Evolutionary conservation across 78 protist genomes (phyloP).

Genomic region (Dictyostelium intermedium): DNA sequence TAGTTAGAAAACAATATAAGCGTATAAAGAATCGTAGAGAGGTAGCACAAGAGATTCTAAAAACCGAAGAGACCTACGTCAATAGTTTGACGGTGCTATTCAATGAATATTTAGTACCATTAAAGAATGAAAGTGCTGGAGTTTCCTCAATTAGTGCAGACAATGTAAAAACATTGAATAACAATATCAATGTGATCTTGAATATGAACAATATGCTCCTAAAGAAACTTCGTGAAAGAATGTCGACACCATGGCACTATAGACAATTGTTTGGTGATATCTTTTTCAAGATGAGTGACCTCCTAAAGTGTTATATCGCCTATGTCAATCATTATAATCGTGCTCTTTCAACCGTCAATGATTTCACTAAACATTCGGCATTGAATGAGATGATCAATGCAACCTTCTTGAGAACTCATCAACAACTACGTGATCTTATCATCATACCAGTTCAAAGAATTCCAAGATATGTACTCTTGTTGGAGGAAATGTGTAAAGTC

Average conservation of each 20-base stretch:
- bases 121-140: background rate
- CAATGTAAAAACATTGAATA: slow-evolving; percentile 51
- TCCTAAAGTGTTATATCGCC: slow-evolving; percentile 68
- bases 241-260: slow-evolving; percentile 63
- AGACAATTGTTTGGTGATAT: slow-evolving; percentile 61
- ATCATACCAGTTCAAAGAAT: slow-evolving; percentile 74
- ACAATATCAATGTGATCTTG: slow-evolving; percentile 63
- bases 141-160: slow-evolving; percentile 5
- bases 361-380: slow-evolving; percentile 11
- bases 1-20: slow-evolving; percentile 20
- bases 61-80: slow-evolving; percentile 54
- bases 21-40: slow-evolving; percentile 40
- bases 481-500: slow-evolving; percentile 67
- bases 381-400: slow-evolving; percentile 17
- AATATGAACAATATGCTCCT: slow-evolving; percentile 57
- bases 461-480: slow-evolving; percentile 62
- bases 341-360: slow-evolving; percentile 34
- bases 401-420: slow-evolving; percentile 35
- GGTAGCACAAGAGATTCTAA: slow-evolving; percentile 34
- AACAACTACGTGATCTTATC: slow-evolving; percentile 64
- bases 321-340: slow-evolving; percentile 69
- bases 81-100: background rate
- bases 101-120: slow-evolving; percentile 37
- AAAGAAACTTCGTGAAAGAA: slow-evolving; percentile 20
- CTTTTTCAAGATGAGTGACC: slow-evolving; percentile 66